A percentile compares a stretch with the other conserved stretches of the same genome.
Evolutionary conservation across 495 filamentous ascomycete species (phyloP).

Genomic region (Xylaria cubensis): DNA sequence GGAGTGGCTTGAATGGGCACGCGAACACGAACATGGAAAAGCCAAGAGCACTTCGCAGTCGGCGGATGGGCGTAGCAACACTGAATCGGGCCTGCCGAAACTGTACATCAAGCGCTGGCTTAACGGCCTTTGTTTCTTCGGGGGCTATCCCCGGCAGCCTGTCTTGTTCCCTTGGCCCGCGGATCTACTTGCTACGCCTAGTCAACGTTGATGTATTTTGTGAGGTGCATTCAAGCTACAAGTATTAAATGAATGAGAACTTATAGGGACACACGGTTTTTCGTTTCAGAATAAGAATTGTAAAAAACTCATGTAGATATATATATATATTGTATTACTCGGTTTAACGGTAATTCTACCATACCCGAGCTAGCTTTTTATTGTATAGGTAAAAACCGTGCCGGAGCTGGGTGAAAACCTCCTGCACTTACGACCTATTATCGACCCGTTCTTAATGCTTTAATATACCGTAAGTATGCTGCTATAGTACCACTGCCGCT

Average conservation of each 20-base stretch:
- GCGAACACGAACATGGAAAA: neutral
- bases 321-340: too few relatives aligned
- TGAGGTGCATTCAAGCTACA: neutral
- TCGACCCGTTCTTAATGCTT: too few relatives aligned
- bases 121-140: slow-evolving; percentile 41
- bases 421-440: too few relatives aligned
- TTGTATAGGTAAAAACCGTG: too few relatives aligned
- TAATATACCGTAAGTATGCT: too few relatives aligned
- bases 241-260: neutral
- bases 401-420: too few relatives aligned
- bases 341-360: too few relatives aligned
- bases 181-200: slow-evolving; percentile 31
- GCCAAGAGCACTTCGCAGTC: neutral
- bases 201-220: neutral
- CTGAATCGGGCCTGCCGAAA: slow-evolving; percentile 24
- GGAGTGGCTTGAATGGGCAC: slow-evolving; percentile 29
- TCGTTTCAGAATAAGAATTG: neutral
- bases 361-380: too few relatives aligned
- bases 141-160: slow-evolving; percentile 6
- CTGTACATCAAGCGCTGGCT: slow-evolving; percentile 41
- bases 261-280: neutral
- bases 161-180: slow-evolving; percentile 43
- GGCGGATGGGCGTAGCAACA: neutral
- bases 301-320: too few relatives aligned
- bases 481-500: too few relatives aligned